Evolutionary conservation across 768 basidiomycete genomes (phyloP).

Genomic region (Lyophyllum atratum): DNA sequence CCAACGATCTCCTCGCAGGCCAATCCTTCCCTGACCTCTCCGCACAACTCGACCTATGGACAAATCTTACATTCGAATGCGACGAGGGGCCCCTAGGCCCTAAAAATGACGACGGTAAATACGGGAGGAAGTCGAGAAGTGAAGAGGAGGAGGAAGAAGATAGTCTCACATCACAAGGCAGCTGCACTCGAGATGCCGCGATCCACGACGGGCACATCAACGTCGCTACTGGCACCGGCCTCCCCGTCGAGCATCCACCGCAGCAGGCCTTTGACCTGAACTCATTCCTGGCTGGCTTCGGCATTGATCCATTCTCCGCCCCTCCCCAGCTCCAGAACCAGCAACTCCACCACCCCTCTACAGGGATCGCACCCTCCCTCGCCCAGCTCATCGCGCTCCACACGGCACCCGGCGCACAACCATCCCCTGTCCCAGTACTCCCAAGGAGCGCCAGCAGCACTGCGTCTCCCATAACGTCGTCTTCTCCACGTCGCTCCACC

Average conservation of each 20-base stretch:
- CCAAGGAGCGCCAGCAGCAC: slow-evolving; percentile 22
- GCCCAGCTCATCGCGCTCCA: slow-evolving; percentile 72
- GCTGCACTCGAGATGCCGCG: slow-evolving; percentile 38
- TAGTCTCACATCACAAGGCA: slow-evolving; percentile 29
- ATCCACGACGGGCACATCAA: slow-evolving; percentile 61
- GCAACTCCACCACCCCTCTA: slow-evolving; percentile 6
- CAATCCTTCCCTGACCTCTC: slow-evolving; percentile 73
- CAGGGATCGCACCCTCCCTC: slow-evolving; percentile 52
- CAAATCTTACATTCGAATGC: slow-evolving; percentile 75
- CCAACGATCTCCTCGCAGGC: slow-evolving; percentile 62
- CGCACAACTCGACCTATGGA: slow-evolving; percentile 84
- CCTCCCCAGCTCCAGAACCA: slow-evolving; percentile 29
- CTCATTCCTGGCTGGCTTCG: slow-evolving; percentile 37
- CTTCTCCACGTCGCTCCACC: slow-evolving; percentile 22
- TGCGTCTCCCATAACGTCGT: slow-evolving; percentile 17
- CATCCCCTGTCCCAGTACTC: slow-evolving; percentile 22
- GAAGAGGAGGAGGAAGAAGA: slow-evolving; percentile 49
- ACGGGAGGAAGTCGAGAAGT: slow-evolving; percentile 38
- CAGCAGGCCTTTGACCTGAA: slow-evolving; percentile 40
- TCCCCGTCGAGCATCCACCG: slow-evolving; percentile 35
- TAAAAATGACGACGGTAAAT: slow-evolving; percentile 36
- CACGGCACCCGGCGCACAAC: slow-evolving; percentile 22
- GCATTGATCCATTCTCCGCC: slow-evolving; percentile 45
- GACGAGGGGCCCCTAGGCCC: slow-evolving; percentile 59
- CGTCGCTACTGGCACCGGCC: slow-evolving; percentile 51